phyloP scores from a whole-genome alignment of 1,284 basidiomycete species.

The Amylostereum chailletii region DNA sequence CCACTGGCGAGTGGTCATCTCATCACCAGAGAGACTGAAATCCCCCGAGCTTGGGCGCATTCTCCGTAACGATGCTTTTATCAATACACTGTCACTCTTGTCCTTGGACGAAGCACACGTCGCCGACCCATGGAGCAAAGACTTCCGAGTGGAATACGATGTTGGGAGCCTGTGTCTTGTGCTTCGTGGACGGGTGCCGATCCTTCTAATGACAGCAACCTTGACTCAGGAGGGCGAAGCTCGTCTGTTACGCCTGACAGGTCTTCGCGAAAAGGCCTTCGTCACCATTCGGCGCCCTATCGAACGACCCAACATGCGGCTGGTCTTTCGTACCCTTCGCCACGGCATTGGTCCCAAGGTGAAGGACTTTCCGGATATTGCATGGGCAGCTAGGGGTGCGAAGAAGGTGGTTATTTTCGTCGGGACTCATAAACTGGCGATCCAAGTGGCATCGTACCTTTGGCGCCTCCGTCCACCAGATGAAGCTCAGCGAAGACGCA shows the following conservation, averaged over 20 bases:
- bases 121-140: not conserved
- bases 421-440: not conserved
- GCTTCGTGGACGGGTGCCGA: not conserved
- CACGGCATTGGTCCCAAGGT: slow-evolving; percentile 1
- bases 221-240: not conserved
- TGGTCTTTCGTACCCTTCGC: not conserved
- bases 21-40: slow-evolving; percentile 7
- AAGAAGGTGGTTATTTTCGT: not conserved
- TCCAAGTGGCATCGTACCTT: not conserved
- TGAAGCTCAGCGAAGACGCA: not conserved
- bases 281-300: not conserved
- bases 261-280: not conserved
- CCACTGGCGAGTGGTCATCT: not conserved
- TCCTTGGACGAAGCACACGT: slow-evolving; percentile 6
- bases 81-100: not conserved
- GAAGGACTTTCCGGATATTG: not conserved
- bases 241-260: not conserved
- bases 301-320: not conserved
- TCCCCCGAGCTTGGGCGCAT: slow-evolving; percentile 1
- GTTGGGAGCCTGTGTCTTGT: not conserved
- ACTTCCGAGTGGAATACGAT: not conserved
- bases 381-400: not conserved
- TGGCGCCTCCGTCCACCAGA: not conserved
- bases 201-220: not conserved
- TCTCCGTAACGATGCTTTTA: not conserved